A percentile compares a stretch with the other conserved stretches of the same genome.
phyloP scores from a whole-genome alignment of 768 basidiomycete species.

The Phlegmacium glaucopus region DNA sequence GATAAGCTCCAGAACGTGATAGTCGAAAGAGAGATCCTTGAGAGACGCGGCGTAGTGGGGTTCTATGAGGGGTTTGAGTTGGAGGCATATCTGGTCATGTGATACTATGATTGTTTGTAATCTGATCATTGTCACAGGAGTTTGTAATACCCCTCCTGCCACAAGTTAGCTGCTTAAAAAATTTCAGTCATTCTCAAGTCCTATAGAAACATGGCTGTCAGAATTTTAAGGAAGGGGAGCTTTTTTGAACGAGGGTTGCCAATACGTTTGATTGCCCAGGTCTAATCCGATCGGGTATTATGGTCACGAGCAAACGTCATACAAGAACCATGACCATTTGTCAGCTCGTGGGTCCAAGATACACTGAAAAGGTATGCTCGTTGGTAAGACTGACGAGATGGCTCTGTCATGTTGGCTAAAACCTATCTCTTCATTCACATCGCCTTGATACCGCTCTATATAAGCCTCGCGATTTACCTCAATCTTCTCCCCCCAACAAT shows the following conservation, averaged over 20 bases:
- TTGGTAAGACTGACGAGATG: constrained; percentile 1
- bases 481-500: constrained; percentile 24
- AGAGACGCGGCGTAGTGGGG: constrained; percentile 85
- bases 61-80: constrained; percentile 58
- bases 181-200: no score
- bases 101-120: no score
- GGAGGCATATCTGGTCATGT: no score
- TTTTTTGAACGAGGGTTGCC: no score
- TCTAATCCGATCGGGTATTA: no score
- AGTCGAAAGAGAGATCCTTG: constrained; percentile 88
- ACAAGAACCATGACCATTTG: background rate
- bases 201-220: no score
- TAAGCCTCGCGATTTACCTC: constrained; percentile 36
- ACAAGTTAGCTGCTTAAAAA: no score
- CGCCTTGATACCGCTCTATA: constrained; percentile 37
- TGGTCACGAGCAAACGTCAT: no score
- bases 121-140: no score
- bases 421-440: constrained; percentile 32
- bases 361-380: background rate
- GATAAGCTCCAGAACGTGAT: constrained; percentile 70
- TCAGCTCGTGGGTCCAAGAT: background rate
- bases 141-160: no score
- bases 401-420: constrained; percentile 34
- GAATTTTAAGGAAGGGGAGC: no score
- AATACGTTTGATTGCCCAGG: no score